These are phyloP conservation scores for Euphorbia lathyris DNA, from an alignment of 345 rosid genomes.

Conservation along the genomic window DNA sequence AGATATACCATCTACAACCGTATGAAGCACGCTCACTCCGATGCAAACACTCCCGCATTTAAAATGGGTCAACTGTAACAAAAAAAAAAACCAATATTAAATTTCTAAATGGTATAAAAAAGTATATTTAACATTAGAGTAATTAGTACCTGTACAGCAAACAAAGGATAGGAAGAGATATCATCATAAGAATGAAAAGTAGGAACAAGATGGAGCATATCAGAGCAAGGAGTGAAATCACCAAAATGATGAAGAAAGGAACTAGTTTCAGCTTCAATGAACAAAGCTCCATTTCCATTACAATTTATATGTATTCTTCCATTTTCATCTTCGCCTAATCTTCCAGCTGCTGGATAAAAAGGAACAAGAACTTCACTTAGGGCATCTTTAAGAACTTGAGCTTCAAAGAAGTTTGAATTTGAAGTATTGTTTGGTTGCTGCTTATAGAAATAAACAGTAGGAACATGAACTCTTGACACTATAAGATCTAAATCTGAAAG, in stretches of 20 bases:
- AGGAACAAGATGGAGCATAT: constrained; percentile 26
- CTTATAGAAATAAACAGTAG: constrained; percentile 21
- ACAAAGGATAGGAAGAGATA: constrained; percentile 26
- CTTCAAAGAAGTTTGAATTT: constrained; percentile 12
- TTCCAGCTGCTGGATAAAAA: constrained; percentile 38
- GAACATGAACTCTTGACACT: not conserved
- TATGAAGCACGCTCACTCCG: constrained; percentile 25
- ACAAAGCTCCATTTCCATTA: constrained; percentile 29
- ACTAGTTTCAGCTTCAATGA: constrained; percentile 31
- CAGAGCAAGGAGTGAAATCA: constrained; percentile 1
- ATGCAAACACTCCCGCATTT: constrained; percentile 31
- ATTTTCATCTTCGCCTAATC: constrained; percentile 24
- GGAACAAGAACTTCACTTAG: constrained; percentile 30
- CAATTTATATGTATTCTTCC: constrained; percentile 33
- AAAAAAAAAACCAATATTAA: too few species aligned
- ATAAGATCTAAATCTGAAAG: constrained; percentile 30
- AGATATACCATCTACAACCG: constrained; percentile 20
- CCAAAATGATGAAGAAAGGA: constrained; percentile 20
- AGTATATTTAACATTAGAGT: too few species aligned
- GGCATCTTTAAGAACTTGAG: constrained; percentile 24
- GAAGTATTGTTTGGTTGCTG: constrained; percentile 2
- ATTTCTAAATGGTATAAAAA: too few species aligned
- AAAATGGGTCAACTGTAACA: constrained; percentile 26
- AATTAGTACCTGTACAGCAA: constrained; percentile 26
- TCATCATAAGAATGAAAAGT: constrained; percentile 7